phyloP scores from a whole-genome alignment of 1,284 basidiomycete genomes.

The Ustilago vetiveriae region DNA sequence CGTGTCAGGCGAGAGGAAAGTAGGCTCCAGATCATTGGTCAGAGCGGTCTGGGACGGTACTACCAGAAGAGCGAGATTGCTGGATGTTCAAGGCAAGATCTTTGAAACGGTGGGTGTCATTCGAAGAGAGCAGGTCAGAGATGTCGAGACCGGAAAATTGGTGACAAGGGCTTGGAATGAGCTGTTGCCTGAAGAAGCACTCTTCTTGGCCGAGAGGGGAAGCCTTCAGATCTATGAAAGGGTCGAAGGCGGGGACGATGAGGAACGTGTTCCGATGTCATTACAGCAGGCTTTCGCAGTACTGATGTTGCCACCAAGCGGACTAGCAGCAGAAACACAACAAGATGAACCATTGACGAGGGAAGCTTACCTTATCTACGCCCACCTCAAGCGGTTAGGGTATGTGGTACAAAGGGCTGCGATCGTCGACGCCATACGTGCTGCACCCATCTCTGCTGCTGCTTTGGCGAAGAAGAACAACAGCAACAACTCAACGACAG shows the following conservation, averaged over 20 bases:
- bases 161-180: constrained; percentile 69
- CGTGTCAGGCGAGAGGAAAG: constrained; percentile 74
- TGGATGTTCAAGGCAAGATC: constrained; percentile 55
- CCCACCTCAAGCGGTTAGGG: constrained; percentile 88
- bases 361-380: constrained; percentile 89
- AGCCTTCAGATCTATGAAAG: constrained; percentile 23
- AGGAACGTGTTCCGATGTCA: constrained; percentile 75
- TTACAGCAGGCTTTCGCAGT: constrained; percentile 87
- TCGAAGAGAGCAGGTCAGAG: constrained; percentile 4
- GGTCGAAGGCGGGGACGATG: constrained; percentile 56
- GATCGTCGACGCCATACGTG: constrained; percentile 44
- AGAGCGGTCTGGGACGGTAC: constrained; percentile 56
- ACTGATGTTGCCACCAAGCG: constrained; percentile 72
- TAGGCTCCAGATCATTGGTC: constrained; percentile 44
- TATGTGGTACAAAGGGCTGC: constrained; percentile 82
- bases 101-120: constrained; percentile 59
- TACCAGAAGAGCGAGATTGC: constrained; percentile 50
- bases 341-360: constrained; percentile 77
- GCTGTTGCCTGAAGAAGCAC: constrained; percentile 89
- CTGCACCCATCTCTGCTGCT: constrained; percentile 16
- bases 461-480: constrained; percentile 20
- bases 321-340: constrained; percentile 68
- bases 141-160: constrained; percentile 5
- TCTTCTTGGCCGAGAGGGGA: constrained; percentile 83
- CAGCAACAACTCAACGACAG: background rate